Conservation (phyloP, 139 green algal genomes). For the Zygnema circumcarinatum region DNA sequence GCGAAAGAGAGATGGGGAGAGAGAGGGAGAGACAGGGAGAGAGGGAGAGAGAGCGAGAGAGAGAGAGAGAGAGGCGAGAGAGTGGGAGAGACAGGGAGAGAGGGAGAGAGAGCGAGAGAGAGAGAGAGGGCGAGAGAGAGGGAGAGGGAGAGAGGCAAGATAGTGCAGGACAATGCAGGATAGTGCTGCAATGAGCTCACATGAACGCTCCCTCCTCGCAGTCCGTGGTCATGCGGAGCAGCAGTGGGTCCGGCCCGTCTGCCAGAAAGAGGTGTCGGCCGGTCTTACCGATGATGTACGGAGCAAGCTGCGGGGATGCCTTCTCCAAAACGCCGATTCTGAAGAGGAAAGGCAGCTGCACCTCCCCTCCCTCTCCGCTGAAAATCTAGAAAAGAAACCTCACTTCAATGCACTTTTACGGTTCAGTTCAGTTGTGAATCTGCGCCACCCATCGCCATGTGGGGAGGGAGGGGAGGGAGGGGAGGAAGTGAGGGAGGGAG, state of each 20-base stretch:
- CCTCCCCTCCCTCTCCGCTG: neutral
- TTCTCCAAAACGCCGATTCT: constrained; percentile 31
- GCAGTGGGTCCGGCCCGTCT: constrained; percentile 28
- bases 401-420: constrained; percentile 1
- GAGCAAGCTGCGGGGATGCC: constrained; percentile 17
- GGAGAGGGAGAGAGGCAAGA: neutral
- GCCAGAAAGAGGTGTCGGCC: constrained; percentile 44
- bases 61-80: neutral
- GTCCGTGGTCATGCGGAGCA: constrained; percentile 30
- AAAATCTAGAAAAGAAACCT: neutral
- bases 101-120: neutral
- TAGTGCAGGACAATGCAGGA: neutral
- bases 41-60: too few species aligned
- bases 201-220: constrained; percentile 51
- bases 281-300: constrained; percentile 17
- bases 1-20: too few species aligned
- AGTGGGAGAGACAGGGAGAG: neutral
- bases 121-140: too few species aligned
- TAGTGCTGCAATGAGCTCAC: too few species aligned
- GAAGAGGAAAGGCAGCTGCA: constrained; percentile 52
- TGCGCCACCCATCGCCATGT: neutral
- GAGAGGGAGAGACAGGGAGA: too few species aligned
- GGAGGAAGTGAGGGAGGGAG: constrained; percentile 11
- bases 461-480: neutral
- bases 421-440: too few species aligned